Base-by-base conservation (phyloP, 169 alveolate species). In the Eimeria acervulina region DNA sequence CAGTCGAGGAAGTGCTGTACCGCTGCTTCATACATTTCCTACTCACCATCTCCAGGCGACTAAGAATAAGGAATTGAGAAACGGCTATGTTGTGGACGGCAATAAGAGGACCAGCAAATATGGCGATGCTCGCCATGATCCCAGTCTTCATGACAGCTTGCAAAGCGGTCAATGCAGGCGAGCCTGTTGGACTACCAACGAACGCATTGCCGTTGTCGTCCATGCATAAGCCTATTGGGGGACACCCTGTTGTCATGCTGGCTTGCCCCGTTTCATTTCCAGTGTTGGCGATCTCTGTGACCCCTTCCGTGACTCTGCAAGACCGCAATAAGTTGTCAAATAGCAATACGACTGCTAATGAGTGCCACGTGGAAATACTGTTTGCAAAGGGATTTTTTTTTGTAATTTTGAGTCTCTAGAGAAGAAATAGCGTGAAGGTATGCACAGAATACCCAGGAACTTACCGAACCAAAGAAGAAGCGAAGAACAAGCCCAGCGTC, bases 21-120 rank as follows among this genome's bases (percentile, higher is more conserved):
- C 59, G 31, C 38, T 31, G 26, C 44, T 17, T 78, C 55, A 6
- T 59, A 72, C 44, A 31, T 38, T 31, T 47, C 12, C 6, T 42
- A 21, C 96, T 92, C 89, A 92, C 96, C 96, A 92, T 92, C 59
- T 92, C 96, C 66, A 92, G 36, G 44, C 96, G 91, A 12, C 92
- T 47, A 40, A 92, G 92, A 44, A 92, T 61, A 63, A 52, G 51
- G 63, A 92, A 33, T 42, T 92, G 66, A 3, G 96, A 92, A 23
- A 80, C 96, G 40, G 96, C 96, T n/a, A 92, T 80, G 38, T 63
- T 42, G 85, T 83, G 80, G n/a, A 92, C 38, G 63, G 96, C 96
- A 23, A 92, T 31, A 8, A 78, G 70, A 6, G 96, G 96, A 21
- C 93, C 85, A 42, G 89, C 76, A 38, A 80, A 8, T n/a, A 76